Percentiles rank a stretch among this genome's conserved stretches.
phyloP scores from a whole-genome alignment of 1,284 basidiomycete species.

The Rhodofomes roseus region DNA sequence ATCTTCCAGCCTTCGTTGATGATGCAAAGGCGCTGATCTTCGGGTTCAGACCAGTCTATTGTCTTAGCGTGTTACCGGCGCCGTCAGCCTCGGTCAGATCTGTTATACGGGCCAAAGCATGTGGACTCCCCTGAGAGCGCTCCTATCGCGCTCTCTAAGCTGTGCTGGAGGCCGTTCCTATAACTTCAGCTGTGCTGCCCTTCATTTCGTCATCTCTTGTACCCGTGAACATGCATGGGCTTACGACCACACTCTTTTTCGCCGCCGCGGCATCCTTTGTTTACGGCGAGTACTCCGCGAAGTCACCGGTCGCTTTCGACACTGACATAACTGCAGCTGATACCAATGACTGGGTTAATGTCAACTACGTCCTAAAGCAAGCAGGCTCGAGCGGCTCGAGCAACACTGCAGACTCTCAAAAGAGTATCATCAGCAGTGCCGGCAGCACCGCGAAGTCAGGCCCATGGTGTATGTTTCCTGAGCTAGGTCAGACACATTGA shows the following conservation, averaged over 20 bases:
- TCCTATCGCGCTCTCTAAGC: not conserved
- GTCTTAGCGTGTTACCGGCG: not conserved
- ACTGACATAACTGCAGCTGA: conserved; percentile 19
- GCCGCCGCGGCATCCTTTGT: conserved; percentile 13
- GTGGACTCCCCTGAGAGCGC: not conserved
- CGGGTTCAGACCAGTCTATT: not conserved
- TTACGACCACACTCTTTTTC: conserved; percentile 7
- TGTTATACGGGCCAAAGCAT: not conserved
- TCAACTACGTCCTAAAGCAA: conserved; percentile 28
- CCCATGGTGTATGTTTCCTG: conserved; percentile 45
- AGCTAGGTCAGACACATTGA: not conserved
- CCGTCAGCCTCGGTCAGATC: not conserved
- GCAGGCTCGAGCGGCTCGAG: conserved; percentile 12
- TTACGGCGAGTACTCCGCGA: conserved; percentile 7
- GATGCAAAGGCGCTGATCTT: not conserved
- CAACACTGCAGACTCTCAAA: conserved; percentile 38
- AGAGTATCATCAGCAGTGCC: conserved; percentile 43
- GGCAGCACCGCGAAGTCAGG: conserved; percentile 37
- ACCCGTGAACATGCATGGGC: not conserved
- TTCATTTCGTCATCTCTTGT: not conserved
- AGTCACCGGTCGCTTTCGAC: not conserved
- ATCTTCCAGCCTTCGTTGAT: not conserved
- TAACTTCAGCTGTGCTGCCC: not conserved
- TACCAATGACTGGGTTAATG: conserved; percentile 33
- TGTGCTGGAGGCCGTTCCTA: not conserved